These are phyloP conservation scores for Trichoderma sp. DNA, from an alignment of 2,329 filamentous ascomycete species.

Conservation along the genomic window DNA sequence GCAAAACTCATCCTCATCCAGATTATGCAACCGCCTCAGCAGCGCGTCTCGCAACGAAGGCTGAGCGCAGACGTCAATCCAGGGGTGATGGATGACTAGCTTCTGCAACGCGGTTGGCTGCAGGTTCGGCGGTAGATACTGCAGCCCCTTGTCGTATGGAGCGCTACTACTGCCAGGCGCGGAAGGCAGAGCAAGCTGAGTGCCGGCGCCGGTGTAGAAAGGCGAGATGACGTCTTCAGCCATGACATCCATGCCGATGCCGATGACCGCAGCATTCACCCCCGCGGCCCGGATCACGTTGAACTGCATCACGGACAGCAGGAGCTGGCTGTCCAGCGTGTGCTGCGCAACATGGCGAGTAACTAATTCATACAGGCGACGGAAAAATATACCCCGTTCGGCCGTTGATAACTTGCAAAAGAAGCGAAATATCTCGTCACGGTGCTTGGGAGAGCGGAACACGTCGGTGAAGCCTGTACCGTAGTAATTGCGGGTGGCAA, in stretches of 20 bases:
- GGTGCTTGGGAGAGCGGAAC: neutral
- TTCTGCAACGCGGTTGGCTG: constrained; percentile 21
- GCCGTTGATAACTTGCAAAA: neutral
- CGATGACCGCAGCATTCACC: neutral
- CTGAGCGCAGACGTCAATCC: constrained; percentile 21
- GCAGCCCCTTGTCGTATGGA: neutral
- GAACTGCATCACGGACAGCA: constrained; percentile 15
- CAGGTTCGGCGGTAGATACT: constrained; percentile 14
- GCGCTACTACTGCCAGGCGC: neutral
- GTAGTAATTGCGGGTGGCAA: neutral
- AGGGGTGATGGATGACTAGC: constrained; percentile 20
- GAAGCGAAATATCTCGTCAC: neutral
- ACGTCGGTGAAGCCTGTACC: neutral
- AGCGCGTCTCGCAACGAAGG: constrained; percentile 18
- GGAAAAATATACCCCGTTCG: neutral
- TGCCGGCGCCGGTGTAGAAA: neutral
- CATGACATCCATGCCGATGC: neutral
- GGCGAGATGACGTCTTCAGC: constrained; percentile 6
- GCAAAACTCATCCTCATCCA: constrained; percentile 24
- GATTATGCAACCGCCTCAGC: neutral
- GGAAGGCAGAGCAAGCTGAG: neutral
- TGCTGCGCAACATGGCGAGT: neutral
- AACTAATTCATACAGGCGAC: constrained; percentile 9
- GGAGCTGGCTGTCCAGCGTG: constrained; percentile 4
- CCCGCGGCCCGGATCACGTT: constrained; percentile 15